Conservation (phyloP, 495 filamentous ascomycete species). For the Clavariopsis aquatica region DNA sequence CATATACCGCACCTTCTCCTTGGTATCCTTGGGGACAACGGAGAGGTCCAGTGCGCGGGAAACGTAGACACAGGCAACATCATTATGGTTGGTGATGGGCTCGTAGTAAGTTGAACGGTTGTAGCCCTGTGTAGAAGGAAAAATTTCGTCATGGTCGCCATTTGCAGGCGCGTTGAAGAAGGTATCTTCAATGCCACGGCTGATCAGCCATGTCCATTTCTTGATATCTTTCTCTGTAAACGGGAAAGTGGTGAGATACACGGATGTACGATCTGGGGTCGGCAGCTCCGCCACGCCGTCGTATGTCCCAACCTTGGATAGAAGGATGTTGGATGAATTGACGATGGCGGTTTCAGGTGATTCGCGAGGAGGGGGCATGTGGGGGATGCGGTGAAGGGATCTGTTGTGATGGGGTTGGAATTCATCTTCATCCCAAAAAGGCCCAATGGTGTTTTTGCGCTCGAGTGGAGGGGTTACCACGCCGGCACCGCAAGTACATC, state of each 20-base stretch:
- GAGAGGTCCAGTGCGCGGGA: constrained; percentile 18
- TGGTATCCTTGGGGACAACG: constrained; percentile 18
- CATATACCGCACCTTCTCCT: constrained; percentile 15
- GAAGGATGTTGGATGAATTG: constrained; percentile 10
- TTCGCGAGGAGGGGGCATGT: not conserved
- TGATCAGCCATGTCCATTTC: constrained; percentile 27
- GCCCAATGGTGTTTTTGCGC: not conserved
- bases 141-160: not conserved
- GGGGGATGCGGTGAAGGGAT: not conserved
- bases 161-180: constrained; percentile 5
- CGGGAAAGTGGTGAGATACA: constrained; percentile 27
- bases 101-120: not conserved
- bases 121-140: not conserved
- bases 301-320: constrained; percentile 8
- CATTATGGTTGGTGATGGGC: not conserved
- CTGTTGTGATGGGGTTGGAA: not conserved
- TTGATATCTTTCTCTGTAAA: constrained; percentile 24
- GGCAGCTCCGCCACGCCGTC: constrained; percentile 23
- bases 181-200: constrained; percentile 10
- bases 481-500: not conserved
- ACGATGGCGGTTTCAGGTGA: not conserved
- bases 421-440: not conserved
- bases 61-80: constrained; percentile 16
- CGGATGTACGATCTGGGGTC: constrained; percentile 10
- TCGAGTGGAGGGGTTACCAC: not conserved